Conservation (phyloP, 257 asterid genomes). For the Cinchona pubescens region DNA sequence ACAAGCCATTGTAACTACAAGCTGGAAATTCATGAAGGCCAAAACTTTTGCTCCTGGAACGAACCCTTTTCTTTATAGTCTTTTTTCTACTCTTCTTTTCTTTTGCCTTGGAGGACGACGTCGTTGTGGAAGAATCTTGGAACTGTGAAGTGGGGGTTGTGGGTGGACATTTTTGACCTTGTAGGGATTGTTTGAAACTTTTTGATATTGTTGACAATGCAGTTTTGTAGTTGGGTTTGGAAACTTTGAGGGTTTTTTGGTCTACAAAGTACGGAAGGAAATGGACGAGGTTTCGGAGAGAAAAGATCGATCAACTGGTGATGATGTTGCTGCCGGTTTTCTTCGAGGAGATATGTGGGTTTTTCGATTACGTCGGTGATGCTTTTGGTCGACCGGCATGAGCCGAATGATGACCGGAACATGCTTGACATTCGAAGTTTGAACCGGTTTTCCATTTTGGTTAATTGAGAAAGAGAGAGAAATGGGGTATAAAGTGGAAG, state of each 20-base stretch:
- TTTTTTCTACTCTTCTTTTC: slow-evolving; percentile 15
- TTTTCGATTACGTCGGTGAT: slow-evolving; percentile 31
- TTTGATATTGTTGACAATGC: neutral
- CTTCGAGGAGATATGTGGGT: slow-evolving; percentile 15
- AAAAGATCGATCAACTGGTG: slow-evolving; percentile 32
- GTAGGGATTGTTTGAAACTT: slow-evolving; percentile 16
- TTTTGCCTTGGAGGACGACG: neutral
- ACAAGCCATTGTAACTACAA: slow-evolving; percentile 23
- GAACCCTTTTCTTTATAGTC: slow-evolving; percentile 8
- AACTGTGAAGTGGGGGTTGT: slow-evolving; percentile 35
- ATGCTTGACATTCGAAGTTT: slow-evolving; percentile 40
- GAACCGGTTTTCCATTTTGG: slow-evolving; percentile 37
- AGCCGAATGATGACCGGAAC: slow-evolving; percentile 38
- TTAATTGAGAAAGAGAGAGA: neutral
- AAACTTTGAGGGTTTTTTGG: slow-evolving; percentile 12
- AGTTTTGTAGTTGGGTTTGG: slow-evolving; percentile 4
- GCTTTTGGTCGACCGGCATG: slow-evolving; percentile 51
- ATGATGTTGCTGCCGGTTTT: slow-evolving; percentile 1
- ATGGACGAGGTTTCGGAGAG: slow-evolving; percentile 28
- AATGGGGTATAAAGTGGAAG: no score
- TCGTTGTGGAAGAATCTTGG: neutral
- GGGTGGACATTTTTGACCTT: slow-evolving; percentile 55
- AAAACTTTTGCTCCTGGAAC: slow-evolving; percentile 9
- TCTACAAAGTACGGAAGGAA: slow-evolving; percentile 24
- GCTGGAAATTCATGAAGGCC: slow-evolving; percentile 21